These are phyloP conservation scores for Rhizophagus clarus DNA, from an alignment of 192 early-diverging fungal genomes.

Conservation along the genomic window DNA sequence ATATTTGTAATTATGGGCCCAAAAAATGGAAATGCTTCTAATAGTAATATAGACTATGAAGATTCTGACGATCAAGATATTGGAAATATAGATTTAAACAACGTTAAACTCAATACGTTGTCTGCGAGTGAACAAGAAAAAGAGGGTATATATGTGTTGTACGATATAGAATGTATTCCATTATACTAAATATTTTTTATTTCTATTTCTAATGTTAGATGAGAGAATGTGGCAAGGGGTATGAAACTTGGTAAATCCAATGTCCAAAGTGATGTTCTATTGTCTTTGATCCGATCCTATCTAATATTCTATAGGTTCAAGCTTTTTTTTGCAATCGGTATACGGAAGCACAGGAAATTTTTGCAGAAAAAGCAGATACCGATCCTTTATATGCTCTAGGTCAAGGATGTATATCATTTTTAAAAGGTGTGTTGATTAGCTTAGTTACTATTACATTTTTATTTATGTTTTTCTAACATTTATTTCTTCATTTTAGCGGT, in stretches of 20 bases:
- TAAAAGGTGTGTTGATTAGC: slow-evolving; percentile 52
- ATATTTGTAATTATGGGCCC: too few relatives aligned
- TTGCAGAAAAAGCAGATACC: slow-evolving; percentile 45
- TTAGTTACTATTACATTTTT: not conserved
- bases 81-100: not conserved
- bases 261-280: not conserved
- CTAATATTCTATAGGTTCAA: slow-evolving; percentile 20
- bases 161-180: too few relatives aligned
- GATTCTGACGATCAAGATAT: not conserved
- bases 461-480: slow-evolving; percentile 4
- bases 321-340: slow-evolving; percentile 61
- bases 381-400: slow-evolving; percentile 58
- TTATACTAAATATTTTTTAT: not conserved
- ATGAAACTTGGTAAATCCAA: not conserved
- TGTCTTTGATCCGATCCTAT: not conserved
- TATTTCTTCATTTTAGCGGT: slow-evolving; percentile 21
- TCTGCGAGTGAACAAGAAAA: slow-evolving; percentile 38
- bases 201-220: slow-evolving; percentile 32
- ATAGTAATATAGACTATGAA: not conserved
- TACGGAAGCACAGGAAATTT: slow-evolving; percentile 50
- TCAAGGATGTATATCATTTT: slow-evolving; percentile 53
- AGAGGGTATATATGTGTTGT: slow-evolving; percentile 34
- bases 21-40: too few relatives aligned
- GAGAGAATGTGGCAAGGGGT: slow-evolving; percentile 41
- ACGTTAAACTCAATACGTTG: slow-evolving; percentile 37